Evolutionary conservation across 1,284 basidiomycete species (phyloP).

Genomic region (Puccinia hordei): DNA sequence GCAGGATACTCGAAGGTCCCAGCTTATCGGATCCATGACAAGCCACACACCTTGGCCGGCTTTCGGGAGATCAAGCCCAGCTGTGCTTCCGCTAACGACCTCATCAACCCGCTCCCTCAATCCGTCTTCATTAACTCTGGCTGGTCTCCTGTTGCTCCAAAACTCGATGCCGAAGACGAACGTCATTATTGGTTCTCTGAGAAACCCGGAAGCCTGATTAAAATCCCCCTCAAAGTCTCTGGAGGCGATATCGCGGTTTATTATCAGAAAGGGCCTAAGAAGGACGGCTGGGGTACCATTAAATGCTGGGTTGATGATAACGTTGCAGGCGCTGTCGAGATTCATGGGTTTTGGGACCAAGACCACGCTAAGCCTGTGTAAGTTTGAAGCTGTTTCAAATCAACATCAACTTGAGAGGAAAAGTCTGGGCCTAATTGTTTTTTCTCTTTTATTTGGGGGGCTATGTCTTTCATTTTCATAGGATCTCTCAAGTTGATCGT

Average conservation of each 20-base stretch:
- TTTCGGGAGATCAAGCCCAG: conserved; percentile 83
- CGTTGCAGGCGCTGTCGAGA: conserved; percentile 63
- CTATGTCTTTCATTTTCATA: conserved; percentile 9
- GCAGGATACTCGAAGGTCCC: conserved; percentile 64
- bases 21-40: conserved; percentile 71
- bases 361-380: conserved; percentile 62
- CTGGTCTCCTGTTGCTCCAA: conserved; percentile 77
- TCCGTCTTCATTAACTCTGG: conserved; percentile 86
- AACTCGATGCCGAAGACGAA: conserved; percentile 61
- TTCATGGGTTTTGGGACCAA: conserved; percentile 62
- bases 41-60: conserved; percentile 66
- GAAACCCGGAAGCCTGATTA: conserved; percentile 72
- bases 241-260: conserved; percentile 79
- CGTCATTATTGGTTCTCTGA: conserved; percentile 86
- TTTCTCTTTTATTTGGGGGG: neutral
- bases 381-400: conserved; percentile 52
- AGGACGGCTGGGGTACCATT: conserved; percentile 66
- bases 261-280: conserved; percentile 69
- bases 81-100: conserved; percentile 88
- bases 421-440: too few relatives aligned
- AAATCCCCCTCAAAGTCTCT: conserved; percentile 73
- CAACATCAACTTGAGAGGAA: too few relatives aligned
- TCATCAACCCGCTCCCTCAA: conserved; percentile 87
- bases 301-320: conserved; percentile 68
- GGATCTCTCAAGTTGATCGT: conserved; percentile 67